phyloP scores from a whole-genome alignment of 768 basidiomycete genomes.

The Leccinum rimulosum region DNA sequence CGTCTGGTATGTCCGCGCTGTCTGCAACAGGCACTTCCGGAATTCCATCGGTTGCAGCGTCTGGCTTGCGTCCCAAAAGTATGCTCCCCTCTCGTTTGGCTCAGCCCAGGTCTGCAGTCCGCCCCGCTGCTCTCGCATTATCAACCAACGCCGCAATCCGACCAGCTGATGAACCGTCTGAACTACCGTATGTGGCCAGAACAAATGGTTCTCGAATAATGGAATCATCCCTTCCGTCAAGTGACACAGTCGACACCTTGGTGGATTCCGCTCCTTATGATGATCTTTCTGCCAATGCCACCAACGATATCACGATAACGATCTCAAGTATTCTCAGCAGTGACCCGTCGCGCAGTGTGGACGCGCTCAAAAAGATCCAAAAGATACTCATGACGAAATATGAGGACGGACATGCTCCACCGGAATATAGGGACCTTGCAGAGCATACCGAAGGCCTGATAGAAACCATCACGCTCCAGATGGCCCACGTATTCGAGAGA shows the following conservation, averaged over 20 bases:
- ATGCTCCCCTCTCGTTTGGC: slow-evolving; percentile 75
- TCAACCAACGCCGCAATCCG: slow-evolving; percentile 24
- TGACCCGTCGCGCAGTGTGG: slow-evolving; percentile 82
- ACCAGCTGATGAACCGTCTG: slow-evolving; percentile 29
- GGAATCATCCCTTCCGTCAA: slow-evolving; percentile 19
- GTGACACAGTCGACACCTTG: slow-evolving; percentile 31
- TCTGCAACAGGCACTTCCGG: slow-evolving; percentile 17
- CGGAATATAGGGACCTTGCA: slow-evolving; percentile 73
- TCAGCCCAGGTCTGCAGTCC: slow-evolving; percentile 49
- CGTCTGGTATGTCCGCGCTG: slow-evolving; percentile 13
- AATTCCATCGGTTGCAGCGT: slow-evolving; percentile 34
- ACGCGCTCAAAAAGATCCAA: slow-evolving; percentile 91
- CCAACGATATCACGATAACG: slow-evolving; percentile 70
- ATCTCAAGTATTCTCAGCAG: slow-evolving; percentile 90
- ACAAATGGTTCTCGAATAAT: slow-evolving; percentile 15
- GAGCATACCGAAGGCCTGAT: slow-evolving; percentile 82
- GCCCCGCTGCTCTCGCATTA: slow-evolving; percentile 28
- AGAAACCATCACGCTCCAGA: slow-evolving; percentile 86
- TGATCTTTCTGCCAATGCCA: slow-evolving; percentile 10
- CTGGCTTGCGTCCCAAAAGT: slow-evolving; percentile 57
- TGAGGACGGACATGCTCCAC: slow-evolving; percentile 65
- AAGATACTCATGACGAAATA: slow-evolving; percentile 76
- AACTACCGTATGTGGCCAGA: slow-evolving; percentile 27
- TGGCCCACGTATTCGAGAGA: slow-evolving; percentile 88
- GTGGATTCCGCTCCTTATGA: slow-evolving; percentile 33